Evolutionary conservation across 164 flowering plant genomes (phyloP).

Genomic region (Vitis rupestris): DNA sequence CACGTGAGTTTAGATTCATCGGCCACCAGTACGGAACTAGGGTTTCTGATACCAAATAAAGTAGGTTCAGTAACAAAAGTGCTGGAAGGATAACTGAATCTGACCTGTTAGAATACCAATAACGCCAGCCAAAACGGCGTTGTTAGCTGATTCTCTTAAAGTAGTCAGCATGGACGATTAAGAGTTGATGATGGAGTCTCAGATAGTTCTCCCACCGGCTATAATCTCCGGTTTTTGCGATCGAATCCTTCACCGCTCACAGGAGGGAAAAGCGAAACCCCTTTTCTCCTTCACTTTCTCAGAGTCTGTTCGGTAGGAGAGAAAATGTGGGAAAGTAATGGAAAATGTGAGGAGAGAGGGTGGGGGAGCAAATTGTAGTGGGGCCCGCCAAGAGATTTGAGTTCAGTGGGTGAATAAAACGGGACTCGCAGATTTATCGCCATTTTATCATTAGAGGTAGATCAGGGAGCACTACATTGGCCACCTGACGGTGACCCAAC

Average conservation of each 20-base stretch:
- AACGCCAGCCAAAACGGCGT: too few species aligned
- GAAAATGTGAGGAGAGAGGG: background rate
- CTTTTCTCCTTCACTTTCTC: background rate
- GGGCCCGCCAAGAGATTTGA: background rate
- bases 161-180: background rate
- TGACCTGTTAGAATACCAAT: too few species aligned
- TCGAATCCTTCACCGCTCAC: background rate
- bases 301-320: background rate
- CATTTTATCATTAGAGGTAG: background rate
- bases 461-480: background rate
- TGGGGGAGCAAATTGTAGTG: background rate
- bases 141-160: too few species aligned
- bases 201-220: background rate
- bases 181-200: background rate
- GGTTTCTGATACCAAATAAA: too few species aligned
- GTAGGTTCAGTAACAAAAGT: too few species aligned
- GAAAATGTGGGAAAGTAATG: background rate
- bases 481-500: background rate
- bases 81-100: too few species aligned
- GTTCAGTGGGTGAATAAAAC: background rate
- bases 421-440: background rate
- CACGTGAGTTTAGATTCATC: too few species aligned
- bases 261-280: background rate
- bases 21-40: too few species aligned
- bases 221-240: background rate